Conservation (phyloP, 2,329 filamentous ascomycete genomes). For the Colletotrichum agaves region DNA sequence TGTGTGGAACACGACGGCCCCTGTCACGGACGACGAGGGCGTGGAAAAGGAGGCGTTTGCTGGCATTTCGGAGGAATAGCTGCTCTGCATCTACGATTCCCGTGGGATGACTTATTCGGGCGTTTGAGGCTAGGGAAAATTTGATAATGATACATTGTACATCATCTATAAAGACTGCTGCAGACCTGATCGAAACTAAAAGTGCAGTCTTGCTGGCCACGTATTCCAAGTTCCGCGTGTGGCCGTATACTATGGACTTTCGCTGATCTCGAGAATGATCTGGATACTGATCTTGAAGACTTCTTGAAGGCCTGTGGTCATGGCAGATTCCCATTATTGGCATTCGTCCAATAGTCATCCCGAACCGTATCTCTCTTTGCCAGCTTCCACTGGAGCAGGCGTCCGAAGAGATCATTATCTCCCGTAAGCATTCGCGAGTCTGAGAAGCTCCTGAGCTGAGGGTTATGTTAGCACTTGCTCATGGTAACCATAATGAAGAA, state of each 20-base stretch:
- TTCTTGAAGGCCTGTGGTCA: too few species aligned
- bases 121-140: slow-evolving; percentile 36
- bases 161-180: slow-evolving; percentile 10
- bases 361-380: too few species aligned
- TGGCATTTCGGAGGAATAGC: slow-evolving; percentile 35
- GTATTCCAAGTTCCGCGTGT: neutral
- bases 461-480: too few species aligned
- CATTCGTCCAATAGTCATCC: too few species aligned
- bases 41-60: slow-evolving; percentile 23
- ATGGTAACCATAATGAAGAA: too few species aligned
- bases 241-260: rapidly evolving
- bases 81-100: slow-evolving; percentile 13
- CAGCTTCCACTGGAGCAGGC: too few species aligned
- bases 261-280: neutral
- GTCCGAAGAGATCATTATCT: too few species aligned
- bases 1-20: slow-evolving; percentile 38
- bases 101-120: slow-evolving; percentile 18
- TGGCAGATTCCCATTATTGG: too few species aligned
- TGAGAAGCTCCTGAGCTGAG: too few species aligned
- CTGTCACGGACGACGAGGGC: slow-evolving; percentile 21
- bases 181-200: neutral
- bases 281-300: too few species aligned
- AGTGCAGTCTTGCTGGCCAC: neutral
- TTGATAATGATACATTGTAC: slow-evolving; percentile 33
- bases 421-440: too few species aligned